A percentile compares a stretch with the other conserved stretches of the same genome.
Evolutionary conservation across 2,329 filamentous ascomycete genomes (phyloP).

Genomic region (Fusarium sp.): DNA sequence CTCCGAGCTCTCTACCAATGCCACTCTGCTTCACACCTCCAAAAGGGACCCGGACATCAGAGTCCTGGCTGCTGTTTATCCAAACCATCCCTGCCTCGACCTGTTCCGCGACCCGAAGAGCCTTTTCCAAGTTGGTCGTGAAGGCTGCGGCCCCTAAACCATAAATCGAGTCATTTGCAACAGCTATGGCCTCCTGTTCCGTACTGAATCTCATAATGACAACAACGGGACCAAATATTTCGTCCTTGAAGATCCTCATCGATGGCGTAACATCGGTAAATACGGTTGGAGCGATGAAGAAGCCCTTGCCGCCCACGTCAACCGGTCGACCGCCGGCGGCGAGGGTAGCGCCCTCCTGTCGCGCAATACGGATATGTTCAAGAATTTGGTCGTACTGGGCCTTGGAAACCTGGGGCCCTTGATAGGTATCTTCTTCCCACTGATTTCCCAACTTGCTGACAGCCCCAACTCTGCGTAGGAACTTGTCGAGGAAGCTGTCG

Average conservation of each 20-base stretch:
- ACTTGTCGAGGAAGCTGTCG: not conserved
- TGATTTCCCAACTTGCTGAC: not conserved
- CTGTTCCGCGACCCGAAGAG: not conserved
- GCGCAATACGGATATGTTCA: not conserved
- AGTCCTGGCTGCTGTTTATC: slow-evolving; percentile 9
- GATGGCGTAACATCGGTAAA: not conserved
- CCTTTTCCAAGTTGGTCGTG: not conserved
- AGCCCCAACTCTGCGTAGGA: too few relatives aligned
- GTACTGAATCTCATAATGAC: not conserved
- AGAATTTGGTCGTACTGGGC: not conserved
- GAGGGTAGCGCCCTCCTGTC: too few relatives aligned
- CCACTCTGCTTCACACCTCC: slow-evolving; percentile 6
- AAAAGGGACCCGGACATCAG: not conserved
- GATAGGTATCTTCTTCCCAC: not conserved
- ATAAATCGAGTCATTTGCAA: not conserved
- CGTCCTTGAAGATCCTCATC: not conserved
- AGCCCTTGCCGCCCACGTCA: not conserved
- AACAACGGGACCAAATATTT: slow-evolving; percentile 2
- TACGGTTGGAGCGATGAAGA: not conserved
- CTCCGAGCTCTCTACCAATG: slow-evolving; percentile 3
- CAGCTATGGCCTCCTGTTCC: not conserved
- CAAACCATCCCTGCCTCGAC: slow-evolving; percentile 2
- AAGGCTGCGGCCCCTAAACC: not conserved
- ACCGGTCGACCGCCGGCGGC: not conserved
- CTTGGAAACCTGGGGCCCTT: not conserved